Percentiles rank a stretch among this genome's conserved stretches.
Conservation (phyloP, 306 rosid genomes). For the Calophaca sinica region DNA sequence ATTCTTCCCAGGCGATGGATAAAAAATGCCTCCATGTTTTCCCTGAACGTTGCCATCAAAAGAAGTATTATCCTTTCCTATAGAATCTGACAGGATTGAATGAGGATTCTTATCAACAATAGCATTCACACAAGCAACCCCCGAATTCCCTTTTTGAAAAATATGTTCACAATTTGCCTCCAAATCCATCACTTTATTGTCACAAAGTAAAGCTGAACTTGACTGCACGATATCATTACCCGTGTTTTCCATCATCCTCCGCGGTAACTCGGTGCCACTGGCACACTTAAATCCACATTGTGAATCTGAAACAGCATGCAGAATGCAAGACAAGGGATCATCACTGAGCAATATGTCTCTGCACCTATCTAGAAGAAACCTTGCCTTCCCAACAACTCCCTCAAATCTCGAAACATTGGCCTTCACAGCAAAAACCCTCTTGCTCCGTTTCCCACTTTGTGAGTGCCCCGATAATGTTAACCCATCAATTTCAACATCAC, state of each 20-base stretch:
- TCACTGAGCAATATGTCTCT: conserved; percentile 60
- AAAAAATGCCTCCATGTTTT: background rate
- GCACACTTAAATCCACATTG: conserved; percentile 15
- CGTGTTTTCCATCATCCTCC: conserved; percentile 26
- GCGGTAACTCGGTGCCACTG: background rate
- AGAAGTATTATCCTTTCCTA: conserved; percentile 37
- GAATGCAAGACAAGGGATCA: conserved; percentile 62
- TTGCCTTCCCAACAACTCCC: conserved; percentile 53
- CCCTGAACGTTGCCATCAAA: conserved; percentile 40
- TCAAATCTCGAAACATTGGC: conserved; percentile 39
- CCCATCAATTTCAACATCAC: conserved; percentile 26
- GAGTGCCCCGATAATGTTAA: conserved; percentile 53
- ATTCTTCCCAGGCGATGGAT: conserved; percentile 69
- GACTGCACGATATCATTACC: conserved; percentile 35
- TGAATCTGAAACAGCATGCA: conserved; percentile 24
- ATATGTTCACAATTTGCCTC: conserved; percentile 26
- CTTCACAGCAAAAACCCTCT: conserved; percentile 69
- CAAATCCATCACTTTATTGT: conserved; percentile 40
- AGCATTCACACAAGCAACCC: conserved; percentile 34
- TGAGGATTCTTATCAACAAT: conserved; percentile 27
- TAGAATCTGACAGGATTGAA: conserved; percentile 21
- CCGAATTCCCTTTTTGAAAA: conserved; percentile 32
- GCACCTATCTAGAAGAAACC: conserved; percentile 56
- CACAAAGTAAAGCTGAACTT: conserved; percentile 26
- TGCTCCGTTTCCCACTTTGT: conserved; percentile 54